These are phyloP conservation scores for Colletotrichum camelliae DNA, from an alignment of 2,329 filamentous ascomycete genomes.

Conservation along the genomic window DNA sequence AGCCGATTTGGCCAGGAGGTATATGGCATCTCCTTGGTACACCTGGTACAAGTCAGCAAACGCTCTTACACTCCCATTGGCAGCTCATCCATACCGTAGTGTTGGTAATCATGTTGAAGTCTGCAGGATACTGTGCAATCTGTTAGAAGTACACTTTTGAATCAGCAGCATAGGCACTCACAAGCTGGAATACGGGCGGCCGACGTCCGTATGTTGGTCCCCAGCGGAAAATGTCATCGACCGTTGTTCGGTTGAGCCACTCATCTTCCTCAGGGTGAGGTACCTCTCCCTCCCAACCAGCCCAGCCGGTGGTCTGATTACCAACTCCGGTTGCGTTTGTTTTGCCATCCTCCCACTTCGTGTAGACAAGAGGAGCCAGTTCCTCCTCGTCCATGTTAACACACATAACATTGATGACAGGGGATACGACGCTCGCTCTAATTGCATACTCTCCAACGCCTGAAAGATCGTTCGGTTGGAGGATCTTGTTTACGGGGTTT, in stretches of 20 bases:
- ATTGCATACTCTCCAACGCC: conserved; percentile 74
- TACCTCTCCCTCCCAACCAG: conserved; percentile 44
- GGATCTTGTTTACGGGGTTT: conserved; percentile 65
- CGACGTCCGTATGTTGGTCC: conserved; percentile 54
- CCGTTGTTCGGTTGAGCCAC: conserved; percentile 61
- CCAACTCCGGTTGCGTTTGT: conserved; percentile 36
- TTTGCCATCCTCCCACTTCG: conserved; percentile 55
- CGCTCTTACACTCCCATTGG: too few species aligned
- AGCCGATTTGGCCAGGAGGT: conserved; percentile 63
- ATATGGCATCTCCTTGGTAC: conserved; percentile 58
- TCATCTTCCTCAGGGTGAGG: conserved; percentile 35
- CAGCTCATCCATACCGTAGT: conserved; percentile 11
- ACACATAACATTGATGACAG: conserved; percentile 75
- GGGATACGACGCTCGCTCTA: conserved; percentile 72
- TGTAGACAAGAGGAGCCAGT: conserved; percentile 69
- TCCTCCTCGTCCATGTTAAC: conserved; percentile 67
- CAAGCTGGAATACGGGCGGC: conserved; percentile 58
- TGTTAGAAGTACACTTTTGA: background rate
- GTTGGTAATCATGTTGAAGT: conserved; percentile 73
- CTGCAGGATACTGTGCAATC: conserved; percentile 52
- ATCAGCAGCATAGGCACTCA: conserved; percentile 31
- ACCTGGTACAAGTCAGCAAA: conserved; percentile 33
- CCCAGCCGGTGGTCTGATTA: conserved; percentile 36
- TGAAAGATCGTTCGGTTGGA: conserved; percentile 69
- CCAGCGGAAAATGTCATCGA: conserved; percentile 77